Conservation (phyloP, 345 rosid genomes). For the Punica granatum region DNA sequence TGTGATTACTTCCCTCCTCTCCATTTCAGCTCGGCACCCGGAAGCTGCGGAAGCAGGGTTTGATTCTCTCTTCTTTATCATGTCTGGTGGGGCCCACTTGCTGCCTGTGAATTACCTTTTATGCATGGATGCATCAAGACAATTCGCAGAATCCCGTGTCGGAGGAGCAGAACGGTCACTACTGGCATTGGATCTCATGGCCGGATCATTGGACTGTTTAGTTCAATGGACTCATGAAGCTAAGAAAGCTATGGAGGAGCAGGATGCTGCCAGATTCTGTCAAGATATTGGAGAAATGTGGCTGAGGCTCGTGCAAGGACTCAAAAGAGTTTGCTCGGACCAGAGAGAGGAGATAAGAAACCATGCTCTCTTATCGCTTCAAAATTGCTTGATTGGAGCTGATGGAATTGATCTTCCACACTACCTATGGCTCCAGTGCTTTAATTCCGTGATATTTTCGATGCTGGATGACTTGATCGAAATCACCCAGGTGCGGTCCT, state of each 20-base stretch:
- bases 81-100: slow-evolving; percentile 79
- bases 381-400: slow-evolving; percentile 75
- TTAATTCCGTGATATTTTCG: slow-evolving; percentile 76
- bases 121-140: slow-evolving; percentile 84
- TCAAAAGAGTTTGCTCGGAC: slow-evolving; percentile 93
- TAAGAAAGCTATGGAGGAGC: slow-evolving; percentile 64
- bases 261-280: slow-evolving; percentile 52
- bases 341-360: slow-evolving; percentile 96
- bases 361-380: slow-evolving; percentile 79
- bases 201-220: slow-evolving; percentile 70
- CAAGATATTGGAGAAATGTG: slow-evolving; percentile 94
- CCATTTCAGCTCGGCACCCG: slow-evolving; percentile 88
- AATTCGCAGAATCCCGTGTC: slow-evolving; percentile 96
- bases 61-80: slow-evolving; percentile 69
- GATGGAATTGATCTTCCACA: slow-evolving; percentile 61
- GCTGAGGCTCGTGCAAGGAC: slow-evolving; percentile 91
- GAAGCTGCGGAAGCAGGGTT: slow-evolving; percentile 99
- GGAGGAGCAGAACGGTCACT: slow-evolving; percentile 90
- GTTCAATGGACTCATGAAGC: slow-evolving; percentile 67
- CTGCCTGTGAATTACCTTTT: slow-evolving; percentile 75
- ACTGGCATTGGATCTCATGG: slow-evolving; percentile 83
- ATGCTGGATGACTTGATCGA: slow-evolving; percentile 89
- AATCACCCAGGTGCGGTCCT: slow-evolving; percentile 75
- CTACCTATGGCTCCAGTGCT: slow-evolving; percentile 75
- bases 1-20: slow-evolving; percentile 76